A percentile compares a stretch with the other conserved stretches of the same genome.
Conservation (phyloP, 257 asterid genomes). For the Penstemon eatonii region DNA sequence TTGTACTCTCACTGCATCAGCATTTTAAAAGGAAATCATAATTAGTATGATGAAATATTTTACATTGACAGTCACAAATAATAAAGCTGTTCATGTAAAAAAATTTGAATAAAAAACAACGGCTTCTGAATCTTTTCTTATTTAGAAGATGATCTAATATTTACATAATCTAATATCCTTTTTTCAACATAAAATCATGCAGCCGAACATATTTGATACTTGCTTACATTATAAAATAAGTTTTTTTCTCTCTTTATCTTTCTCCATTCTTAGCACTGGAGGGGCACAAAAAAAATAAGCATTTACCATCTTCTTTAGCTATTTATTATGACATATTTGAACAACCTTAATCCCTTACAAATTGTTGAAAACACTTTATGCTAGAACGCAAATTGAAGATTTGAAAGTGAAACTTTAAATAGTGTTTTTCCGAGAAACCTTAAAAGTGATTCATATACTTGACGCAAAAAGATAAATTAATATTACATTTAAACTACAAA, state of each 20-base stretch:
- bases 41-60: neutral
- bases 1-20: constrained; percentile 18
- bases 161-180: neutral
- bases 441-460: neutral
- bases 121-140: neutral
- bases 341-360: neutral
- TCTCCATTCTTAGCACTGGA: neutral
- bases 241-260: too few species aligned
- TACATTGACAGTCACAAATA: neutral
- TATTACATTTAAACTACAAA: neutral
- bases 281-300: neutral
- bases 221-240: neutral
- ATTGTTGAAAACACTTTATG: neutral
- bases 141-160: neutral
- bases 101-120: too few species aligned
- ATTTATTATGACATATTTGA: neutral
- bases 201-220: neutral
- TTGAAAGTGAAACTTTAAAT: neutral
- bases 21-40: neutral
- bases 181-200: neutral
- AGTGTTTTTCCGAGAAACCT: neutral
- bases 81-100: neutral
- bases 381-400: neutral
- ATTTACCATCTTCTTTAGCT: neutral
- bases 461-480: neutral